Evolutionary conservation across 352 stramenopile genomes (phyloP), one percentile per base, ranked within the genome.

Genomic region (Globisporangium nagaii): DNA sequence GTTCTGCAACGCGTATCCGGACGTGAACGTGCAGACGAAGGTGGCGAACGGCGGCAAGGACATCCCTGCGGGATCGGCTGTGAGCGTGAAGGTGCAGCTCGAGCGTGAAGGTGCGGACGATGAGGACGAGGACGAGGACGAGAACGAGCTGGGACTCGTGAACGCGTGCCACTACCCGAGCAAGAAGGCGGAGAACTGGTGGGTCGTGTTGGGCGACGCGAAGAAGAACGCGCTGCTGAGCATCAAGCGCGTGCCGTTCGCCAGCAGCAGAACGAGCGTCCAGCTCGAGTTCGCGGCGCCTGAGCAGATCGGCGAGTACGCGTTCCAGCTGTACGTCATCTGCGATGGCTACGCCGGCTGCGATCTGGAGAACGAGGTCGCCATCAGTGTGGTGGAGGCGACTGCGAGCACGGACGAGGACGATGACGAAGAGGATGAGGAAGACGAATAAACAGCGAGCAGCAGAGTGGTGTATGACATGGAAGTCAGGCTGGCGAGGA

Each of bases 1-100:
- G 49, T 99, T 99, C 75, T 99, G 97, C 75, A 99, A 99, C 68
- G 82, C 90, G 49, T 99, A 98, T 74, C 98, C 98, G 12, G 97
- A 98, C 58, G 89, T 99, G 54, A 98, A 98, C 36, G 84, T 99
- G 40, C 69, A 87, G 49, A 97, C 95, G 43, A 81, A 93, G 61
- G 79, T 99, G 22, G 62, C 92, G 37, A 91, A 98, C 61, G 59
- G 84, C 30, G 79, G 76, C 36, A 93, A 98, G 67, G 83, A 97
- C 53, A 67, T 99, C 22, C 85, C 82, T 5, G 86, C 85, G 22
- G 90, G 91, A 24, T 95, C 98, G 31, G 70, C 86, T 25, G 92
- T 99, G 24, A 74, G 80, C 24, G 76, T 99, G 4, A 73, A 79
- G 49, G 81, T 94, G 27, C 73, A 88, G 52, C 58, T 94, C 2